Evolutionary conservation across 164 flowering plant species (phyloP), one percentile per base, ranked within the genome.

Genomic region (Saururus chinensis): DNA sequence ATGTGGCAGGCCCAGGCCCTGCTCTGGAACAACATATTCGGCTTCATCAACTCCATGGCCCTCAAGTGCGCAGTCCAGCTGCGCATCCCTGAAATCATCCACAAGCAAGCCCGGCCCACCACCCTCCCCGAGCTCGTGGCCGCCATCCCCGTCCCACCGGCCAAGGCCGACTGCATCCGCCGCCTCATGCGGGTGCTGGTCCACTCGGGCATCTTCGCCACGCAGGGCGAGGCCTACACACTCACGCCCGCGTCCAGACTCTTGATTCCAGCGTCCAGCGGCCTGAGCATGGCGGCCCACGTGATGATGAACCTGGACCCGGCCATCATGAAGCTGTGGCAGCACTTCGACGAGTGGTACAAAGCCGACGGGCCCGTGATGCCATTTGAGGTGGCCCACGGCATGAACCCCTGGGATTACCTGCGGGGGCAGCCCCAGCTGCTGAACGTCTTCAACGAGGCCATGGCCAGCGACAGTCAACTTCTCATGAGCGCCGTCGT

Each of bases 141-240:
- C 16, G 41, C 48, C 21, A 35, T 42, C 26, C 62, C 62, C 6
- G 20, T 60, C 35, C 52, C 51, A 0, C 14, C 22, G 4, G 22
- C 4, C 26, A 40, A 60, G 21, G 21, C 52, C 49, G 23, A 40
- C 51, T 48, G 16, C 26, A 21, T 60, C 13, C 62, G 53, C 51
- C 62, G 62, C 49, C 62, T 60, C 42, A 60, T 60, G 62, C 62
- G 62, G 6, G 19, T 60, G 6, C 42, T 60, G 7, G 62, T 60
- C 25, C 51, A 60, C 53, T 19, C 52, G 20, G 42, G 53, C 26
- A 10, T 60, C 52, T 60, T 60, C 26, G 51, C 62, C 22, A 4
- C 13, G 9, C 26, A 22, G 19, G 24, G 4, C 14, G 51, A 42
- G 19, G 48, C 41, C 14, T 58, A 58, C 40, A 10, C 42, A 12